Evolutionary conservation across 192 early-diverging fungal species (phyloP), one percentile per base, ranked within the genome.

Genomic region (Chytriomyces sp.): DNA sequence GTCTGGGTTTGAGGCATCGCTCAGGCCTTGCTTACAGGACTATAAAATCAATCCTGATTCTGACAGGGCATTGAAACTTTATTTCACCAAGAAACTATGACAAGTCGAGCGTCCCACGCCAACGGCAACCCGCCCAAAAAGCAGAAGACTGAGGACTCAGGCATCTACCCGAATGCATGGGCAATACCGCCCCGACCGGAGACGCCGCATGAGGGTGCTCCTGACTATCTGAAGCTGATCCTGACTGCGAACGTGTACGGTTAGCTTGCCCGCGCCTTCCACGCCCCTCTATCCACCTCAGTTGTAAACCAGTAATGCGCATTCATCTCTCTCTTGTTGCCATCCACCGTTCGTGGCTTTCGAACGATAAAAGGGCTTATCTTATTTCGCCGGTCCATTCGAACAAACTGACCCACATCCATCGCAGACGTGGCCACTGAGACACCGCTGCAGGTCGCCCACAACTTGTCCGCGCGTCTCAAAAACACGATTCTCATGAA

Each of bases 191-290:
- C 22, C 44, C 17, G 17, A n/a, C 17, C 14, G 2, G 17, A 3
- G 2, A 22, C 2, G 17, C 14, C 44, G 17, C 14, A n/a, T 49
- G 44, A 22, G 17, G 22, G 17, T 49, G 72, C 80, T 26, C 91
- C 91, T 3, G 97, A 99, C 80, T 99, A 99, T 81, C 79, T 99
- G 59, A 87, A 91, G 37, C 72, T 99, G 76, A 96, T 97, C 71
- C 88, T 99, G 62, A 97, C 92, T 14, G 93, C 96, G 0, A 89
- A 89, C 30, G 96, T 98, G 25, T 99, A 99, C 78, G 81, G 70
- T 67, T 34, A 55, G 33, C 0, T 22, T 28, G 8, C 5, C 38
- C 59, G 19, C 32, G 6, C n/a, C n/a, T n/a, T n/a, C n/a, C n/a
- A n/a, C n/a, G n/a, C n/a, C n/a, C n/a, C 25, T 37, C 5, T 6